Base-by-base conservation (phyloP, 2,329 filamentous ascomycete genomes). In the Apiospora saccharicola region DNA sequence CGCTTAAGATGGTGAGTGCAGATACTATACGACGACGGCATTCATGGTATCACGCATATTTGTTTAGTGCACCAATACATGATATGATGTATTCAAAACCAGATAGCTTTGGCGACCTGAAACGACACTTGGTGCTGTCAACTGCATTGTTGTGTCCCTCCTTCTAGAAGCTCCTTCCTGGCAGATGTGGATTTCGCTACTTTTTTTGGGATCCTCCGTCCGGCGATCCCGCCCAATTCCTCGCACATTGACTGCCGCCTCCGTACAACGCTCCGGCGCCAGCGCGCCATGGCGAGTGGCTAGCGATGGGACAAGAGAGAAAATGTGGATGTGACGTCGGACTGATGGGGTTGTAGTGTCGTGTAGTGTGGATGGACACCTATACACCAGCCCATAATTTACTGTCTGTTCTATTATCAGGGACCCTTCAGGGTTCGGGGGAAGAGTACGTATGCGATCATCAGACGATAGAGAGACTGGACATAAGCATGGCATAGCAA, bases 161-260 rank as follows among this genome's bases (percentile, higher is more conserved):
- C 57, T 64, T 64, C 57, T 64, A 64, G 57, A 64, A 64, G 57
- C 57, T n/a, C 57, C 57, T 64, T 41, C 57, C 34, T 64, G 19
- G 30, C 57, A 64, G 30, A 10, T 7, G 57, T 64, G 57, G 57
- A 64, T n/a, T 64, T 34, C 30, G 57, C 57, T 41, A 64, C 57
- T 64, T 34, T 13, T 41, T 64, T 41, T 34, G 57, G 57, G 10
- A n/a, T 37, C 53, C 57, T 64, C 57, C 57, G 57, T 22, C 8
- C 57, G 57, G 57, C 34, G 19, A 41, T 64, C 30, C 57, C 57
- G 57, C 57, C 57, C 37, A 57, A 41, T 13, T 57, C 19, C 34
- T n/a, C 46, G 46, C 46, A 49, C 46, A 22, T 30, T 19, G 30
- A 41, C 57, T 37, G 57, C 57, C 57, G 57, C 22, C 57, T 37